phyloP scores from a whole-genome alignment of 1,284 basidiomycete species.

The Trichosporon faecale region DNA sequence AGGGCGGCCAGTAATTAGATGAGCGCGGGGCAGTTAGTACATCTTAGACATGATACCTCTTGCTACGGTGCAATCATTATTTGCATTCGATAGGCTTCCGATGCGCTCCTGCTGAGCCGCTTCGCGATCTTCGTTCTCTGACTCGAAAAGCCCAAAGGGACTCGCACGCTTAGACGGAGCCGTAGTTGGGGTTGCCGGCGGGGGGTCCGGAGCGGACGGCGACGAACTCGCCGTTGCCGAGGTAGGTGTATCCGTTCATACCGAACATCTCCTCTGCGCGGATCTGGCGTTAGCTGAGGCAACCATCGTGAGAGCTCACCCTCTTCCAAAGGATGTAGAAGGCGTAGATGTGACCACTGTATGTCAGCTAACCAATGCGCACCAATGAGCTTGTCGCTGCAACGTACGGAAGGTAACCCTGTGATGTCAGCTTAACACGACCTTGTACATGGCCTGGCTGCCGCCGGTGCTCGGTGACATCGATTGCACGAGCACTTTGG shows the following conservation, averaged over 20 bases:
- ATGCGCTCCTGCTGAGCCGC: not conserved
- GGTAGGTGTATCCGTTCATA: conserved; percentile 59
- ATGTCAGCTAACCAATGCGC: not conserved
- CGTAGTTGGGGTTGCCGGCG: conserved; percentile 4
- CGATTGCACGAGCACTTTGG: not conserved
- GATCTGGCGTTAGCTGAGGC: conserved; percentile 50
- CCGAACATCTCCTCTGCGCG: conserved; percentile 73
- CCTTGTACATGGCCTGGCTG: not conserved
- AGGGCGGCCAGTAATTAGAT: conserved; percentile 20
- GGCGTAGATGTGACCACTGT: conserved; percentile 53
- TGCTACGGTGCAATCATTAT: not conserved
- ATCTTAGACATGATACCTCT: conserved; percentile 5
- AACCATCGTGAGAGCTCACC: not conserved
- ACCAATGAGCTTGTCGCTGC: too few relatives aligned
- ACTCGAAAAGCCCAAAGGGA: not conserved
- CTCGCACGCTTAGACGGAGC: not conserved
- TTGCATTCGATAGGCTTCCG: not conserved
- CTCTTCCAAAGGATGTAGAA: conserved; percentile 54
- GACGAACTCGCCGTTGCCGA: conserved; percentile 51
- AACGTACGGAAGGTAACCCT: conserved; percentile 34
- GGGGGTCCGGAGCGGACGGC: conserved; percentile 6
- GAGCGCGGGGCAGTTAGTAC: not conserved
- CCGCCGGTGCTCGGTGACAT: not conserved
- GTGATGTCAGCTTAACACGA: not conserved
- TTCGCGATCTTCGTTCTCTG: not conserved